phyloP scores from a whole-genome alignment of 208 protist species.

The Leishmania guyanensis region DNA sequence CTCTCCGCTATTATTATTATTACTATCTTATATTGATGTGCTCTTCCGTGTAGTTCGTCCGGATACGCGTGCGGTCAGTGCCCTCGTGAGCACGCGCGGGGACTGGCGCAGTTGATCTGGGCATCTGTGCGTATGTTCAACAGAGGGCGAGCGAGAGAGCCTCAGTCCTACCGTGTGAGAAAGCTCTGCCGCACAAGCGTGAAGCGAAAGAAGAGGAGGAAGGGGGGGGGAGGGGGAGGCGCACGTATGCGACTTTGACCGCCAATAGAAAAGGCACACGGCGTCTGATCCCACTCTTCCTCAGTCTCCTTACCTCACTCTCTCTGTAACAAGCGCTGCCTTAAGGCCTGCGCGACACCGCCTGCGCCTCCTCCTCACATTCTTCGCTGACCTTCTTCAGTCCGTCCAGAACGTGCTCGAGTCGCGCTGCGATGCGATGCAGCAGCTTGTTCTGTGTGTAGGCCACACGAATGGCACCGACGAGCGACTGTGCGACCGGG shows the following conservation, averaged over 20 bases:
- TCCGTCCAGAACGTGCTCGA: slow-evolving; percentile 37
- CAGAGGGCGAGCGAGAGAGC: too few species aligned
- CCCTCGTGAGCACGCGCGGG: neutral
- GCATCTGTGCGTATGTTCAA: neutral
- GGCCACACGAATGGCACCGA: slow-evolving; percentile 43
- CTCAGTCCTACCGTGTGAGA: too few species aligned
- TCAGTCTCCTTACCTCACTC: neutral
- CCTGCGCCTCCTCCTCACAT: slow-evolving; percentile 6
- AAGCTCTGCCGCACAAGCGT: neutral
- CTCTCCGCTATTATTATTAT: neutral
- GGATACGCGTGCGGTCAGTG: neutral
- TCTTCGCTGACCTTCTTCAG: slow-evolving; percentile 49
- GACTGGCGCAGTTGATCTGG: neutral
- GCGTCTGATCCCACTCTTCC: too few species aligned
- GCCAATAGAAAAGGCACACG: too few species aligned
- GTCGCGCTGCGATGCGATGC: slow-evolving; percentile 39
- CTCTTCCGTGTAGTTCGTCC: too few species aligned
- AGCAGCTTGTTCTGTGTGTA: slow-evolving; percentile 70
- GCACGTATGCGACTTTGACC: neutral
- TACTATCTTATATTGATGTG: too few species aligned
- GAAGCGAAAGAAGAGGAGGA: neutral
- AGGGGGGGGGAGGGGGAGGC: too few species aligned
- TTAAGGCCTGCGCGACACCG: neutral
- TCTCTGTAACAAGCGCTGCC: neutral
- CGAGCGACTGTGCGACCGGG: slow-evolving; percentile 38